Conservation (phyloP, 148 eudicot genomes). For the Euryodendron excelsum region DNA sequence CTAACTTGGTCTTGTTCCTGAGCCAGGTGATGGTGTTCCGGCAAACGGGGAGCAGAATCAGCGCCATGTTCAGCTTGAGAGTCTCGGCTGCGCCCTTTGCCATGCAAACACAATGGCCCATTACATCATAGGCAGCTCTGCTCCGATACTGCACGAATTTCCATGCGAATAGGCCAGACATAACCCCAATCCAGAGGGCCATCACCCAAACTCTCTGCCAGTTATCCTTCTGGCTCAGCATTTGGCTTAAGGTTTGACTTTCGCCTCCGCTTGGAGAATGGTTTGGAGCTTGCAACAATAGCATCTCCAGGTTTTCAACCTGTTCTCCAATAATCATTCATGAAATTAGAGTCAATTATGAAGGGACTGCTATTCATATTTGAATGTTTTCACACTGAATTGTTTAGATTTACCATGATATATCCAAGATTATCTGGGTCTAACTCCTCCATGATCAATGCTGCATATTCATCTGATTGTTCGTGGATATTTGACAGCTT, state of each 20-base stretch:
- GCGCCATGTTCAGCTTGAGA: slow-evolving; percentile 54
- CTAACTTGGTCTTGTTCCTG: slow-evolving; percentile 52
- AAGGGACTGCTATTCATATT: not conserved
- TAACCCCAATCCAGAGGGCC: slow-evolving; percentile 41
- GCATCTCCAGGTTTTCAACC: slow-evolving; percentile 55
- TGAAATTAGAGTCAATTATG: not conserved
- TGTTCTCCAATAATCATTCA: slow-evolving; percentile 22
- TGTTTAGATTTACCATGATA: slow-evolving; percentile 38
- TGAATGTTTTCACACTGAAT: not conserved
- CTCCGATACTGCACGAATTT: slow-evolving; percentile 38
- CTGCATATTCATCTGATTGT: slow-evolving; percentile 56
- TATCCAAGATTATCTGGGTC: slow-evolving; percentile 49
- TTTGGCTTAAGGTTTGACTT: slow-evolving; percentile 45
- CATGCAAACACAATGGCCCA: slow-evolving; percentile 51
- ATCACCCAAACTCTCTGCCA: slow-evolving; percentile 59
- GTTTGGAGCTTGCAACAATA: slow-evolving; percentile 45
- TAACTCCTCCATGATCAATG: slow-evolving; percentile 55
- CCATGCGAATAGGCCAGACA: slow-evolving; percentile 38
- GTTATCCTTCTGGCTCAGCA: slow-evolving; percentile 57
- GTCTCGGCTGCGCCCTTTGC: slow-evolving; percentile 63
- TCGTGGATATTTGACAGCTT: slow-evolving; percentile 48
- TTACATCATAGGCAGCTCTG: slow-evolving; percentile 37
- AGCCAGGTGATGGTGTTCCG: slow-evolving; percentile 61
- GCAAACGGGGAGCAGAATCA: slow-evolving; percentile 50
- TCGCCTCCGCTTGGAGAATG: slow-evolving; percentile 31